Evolutionary conservation across 2,329 filamentous ascomycete species (phyloP).

Genomic region (Aspergillus uvarum): DNA sequence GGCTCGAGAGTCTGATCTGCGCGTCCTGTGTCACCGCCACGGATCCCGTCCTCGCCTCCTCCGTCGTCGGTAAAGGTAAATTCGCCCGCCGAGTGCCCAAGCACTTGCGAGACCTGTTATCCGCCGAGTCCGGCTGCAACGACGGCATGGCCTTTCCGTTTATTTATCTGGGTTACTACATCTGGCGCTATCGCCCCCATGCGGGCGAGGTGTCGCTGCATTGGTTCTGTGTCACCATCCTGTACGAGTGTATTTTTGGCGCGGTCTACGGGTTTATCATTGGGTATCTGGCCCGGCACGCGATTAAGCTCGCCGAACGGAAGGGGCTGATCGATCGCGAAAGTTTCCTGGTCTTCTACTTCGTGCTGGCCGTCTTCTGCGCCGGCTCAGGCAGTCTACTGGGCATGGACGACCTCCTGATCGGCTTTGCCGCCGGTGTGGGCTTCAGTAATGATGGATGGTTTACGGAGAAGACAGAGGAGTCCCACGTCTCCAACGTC

Average conservation of each 20-base stretch:
- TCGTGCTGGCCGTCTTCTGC: constrained; percentile 91
- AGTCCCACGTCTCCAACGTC: constrained; percentile 98
- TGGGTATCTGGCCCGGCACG: constrained; percentile 85
- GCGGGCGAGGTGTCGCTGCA: constrained; percentile 71
- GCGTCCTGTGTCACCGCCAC: constrained; percentile 96
- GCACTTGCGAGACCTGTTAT: constrained; percentile 91
- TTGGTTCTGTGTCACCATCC: constrained; percentile 84
- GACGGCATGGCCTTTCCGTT: constrained; percentile 99
- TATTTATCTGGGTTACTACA: constrained; percentile 86
- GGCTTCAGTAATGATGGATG: constrained; percentile 99
- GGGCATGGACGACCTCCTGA: constrained; percentile 87
- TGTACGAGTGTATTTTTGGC: constrained; percentile 96
- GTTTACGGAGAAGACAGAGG: constrained; percentile 97
- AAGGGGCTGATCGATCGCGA: constrained; percentile 88
- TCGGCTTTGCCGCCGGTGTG: constrained; percentile 94
- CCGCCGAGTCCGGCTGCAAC: constrained; percentile 96
- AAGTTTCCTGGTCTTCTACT: constrained; percentile 98
- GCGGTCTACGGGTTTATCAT: constrained; percentile 82
- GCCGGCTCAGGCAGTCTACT: constrained; percentile 89
- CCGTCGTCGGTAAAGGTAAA: constrained; percentile 97
- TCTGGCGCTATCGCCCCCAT: constrained; percentile 75
- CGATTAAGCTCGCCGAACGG: constrained; percentile 83
- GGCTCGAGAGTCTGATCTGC: constrained; percentile 83
- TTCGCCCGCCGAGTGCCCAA: constrained; percentile 97
- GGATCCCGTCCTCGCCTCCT: constrained; percentile 93